Evolutionary conservation across 305 asterid genomes (phyloP).

Genomic region (Salvia sclarea): DNA sequence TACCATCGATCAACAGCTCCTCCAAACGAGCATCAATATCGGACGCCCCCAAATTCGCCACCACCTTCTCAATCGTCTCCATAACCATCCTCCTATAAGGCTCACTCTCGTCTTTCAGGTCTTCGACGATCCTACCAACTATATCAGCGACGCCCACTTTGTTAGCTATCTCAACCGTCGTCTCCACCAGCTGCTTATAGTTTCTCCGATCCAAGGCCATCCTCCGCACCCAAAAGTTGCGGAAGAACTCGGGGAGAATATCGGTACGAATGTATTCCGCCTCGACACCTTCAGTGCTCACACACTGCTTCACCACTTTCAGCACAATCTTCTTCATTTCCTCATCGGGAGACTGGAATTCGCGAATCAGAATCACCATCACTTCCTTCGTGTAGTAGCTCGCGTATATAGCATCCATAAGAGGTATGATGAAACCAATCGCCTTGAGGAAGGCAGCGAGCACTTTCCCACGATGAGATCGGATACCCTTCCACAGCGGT

Average conservation of each 20-base stretch:
- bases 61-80: slow-evolving; percentile 99
- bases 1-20: slow-evolving; percentile 93
- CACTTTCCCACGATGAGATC: slow-evolving; percentile 97
- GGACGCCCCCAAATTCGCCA: slow-evolving; percentile 82
- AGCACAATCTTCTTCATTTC: slow-evolving; percentile 98
- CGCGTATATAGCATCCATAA: slow-evolving; percentile 96
- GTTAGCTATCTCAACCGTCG: slow-evolving; percentile 95
- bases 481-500: slow-evolving; percentile 94
- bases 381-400: slow-evolving; percentile 96
- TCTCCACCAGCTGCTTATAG: slow-evolving; percentile 91
- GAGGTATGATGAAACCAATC: slow-evolving; percentile 93
- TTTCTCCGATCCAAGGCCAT: slow-evolving; percentile 97
- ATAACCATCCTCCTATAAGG: slow-evolving; percentile 97
- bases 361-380: slow-evolving; percentile 89
- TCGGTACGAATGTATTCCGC: slow-evolving; percentile 80
- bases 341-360: slow-evolving; percentile 97
- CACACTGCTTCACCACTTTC: slow-evolving; percentile 98
- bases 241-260: slow-evolving; percentile 93
- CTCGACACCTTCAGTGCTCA: slow-evolving; percentile 97
- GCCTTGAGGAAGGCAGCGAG: slow-evolving; percentile 96
- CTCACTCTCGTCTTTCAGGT: slow-evolving; percentile 92
- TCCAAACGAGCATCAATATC: slow-evolving; percentile 89
- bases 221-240: slow-evolving; percentile 93
- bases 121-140: slow-evolving; percentile 92
- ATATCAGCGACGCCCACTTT: slow-evolving; percentile 98